Evolutionary conservation across 2,329 filamentous ascomycete species (phyloP).

Genomic region (Aspergillus pseudoglaucus): DNA sequence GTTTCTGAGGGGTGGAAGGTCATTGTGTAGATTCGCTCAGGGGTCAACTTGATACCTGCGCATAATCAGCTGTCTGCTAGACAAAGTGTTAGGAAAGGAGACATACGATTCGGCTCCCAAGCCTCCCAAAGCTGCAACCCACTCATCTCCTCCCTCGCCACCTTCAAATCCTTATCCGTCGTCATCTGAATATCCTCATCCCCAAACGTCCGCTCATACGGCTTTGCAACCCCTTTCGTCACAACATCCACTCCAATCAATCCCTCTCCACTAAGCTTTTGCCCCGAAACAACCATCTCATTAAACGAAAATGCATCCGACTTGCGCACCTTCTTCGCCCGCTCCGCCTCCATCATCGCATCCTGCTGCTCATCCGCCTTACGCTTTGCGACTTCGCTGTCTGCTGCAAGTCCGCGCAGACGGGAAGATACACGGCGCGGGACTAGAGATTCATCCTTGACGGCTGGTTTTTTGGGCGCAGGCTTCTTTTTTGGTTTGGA

Average conservation of each 20-base stretch:
- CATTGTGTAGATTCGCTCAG: conserved; percentile 78
- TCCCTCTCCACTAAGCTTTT: conserved; percentile 61
- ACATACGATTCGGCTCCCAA: conserved; percentile 71
- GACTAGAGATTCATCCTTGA: conserved; percentile 48
- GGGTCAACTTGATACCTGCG: conserved; percentile 81
- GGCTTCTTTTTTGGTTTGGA: conserved; percentile 44
- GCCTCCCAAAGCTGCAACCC: conserved; percentile 72
- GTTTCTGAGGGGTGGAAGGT: conserved; percentile 80
- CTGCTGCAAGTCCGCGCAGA: conserved; percentile 56
- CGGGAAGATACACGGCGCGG: conserved; percentile 58
- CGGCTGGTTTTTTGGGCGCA: conserved; percentile 55
- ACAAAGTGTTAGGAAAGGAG: too few species aligned
- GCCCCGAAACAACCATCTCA: conserved; percentile 73
- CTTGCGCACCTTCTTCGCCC: conserved; percentile 58
- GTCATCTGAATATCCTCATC: conserved; percentile 78
- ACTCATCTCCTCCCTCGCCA: conserved; percentile 69
- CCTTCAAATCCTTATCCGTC: conserved; percentile 66
- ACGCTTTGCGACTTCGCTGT: conserved; percentile 61
- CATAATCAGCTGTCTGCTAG: conserved; percentile 1
- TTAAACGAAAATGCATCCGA: conserved; percentile 63
- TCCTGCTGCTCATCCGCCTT: conserved; percentile 61
- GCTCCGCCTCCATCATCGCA: conserved; percentile 50
- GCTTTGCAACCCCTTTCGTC: conserved; percentile 61
- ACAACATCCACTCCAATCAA: conserved; percentile 58
- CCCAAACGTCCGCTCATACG: conserved; percentile 77